A percentile compares a stretch with the other conserved stretches of the same genome.
Evolutionary conservation across 106 monocot species (phyloP).

Genomic region (Dendrobium chrysotoxum): DNA sequence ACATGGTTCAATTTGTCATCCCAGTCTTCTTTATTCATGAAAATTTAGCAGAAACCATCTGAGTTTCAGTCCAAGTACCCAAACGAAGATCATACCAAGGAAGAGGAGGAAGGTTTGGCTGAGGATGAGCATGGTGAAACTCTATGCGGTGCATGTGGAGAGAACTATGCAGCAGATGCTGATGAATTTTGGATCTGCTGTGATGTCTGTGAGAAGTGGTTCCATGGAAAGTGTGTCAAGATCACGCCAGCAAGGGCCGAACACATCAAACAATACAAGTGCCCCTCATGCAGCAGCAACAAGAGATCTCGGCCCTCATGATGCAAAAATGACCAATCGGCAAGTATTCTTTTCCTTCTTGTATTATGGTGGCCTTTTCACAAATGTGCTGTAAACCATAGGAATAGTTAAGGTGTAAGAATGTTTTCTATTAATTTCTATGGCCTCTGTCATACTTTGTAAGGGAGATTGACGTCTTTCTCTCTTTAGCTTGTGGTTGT

Average conservation of each 20-base stretch:
- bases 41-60: slow-evolving; percentile 1
- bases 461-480: too few relatives aligned
- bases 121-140: slow-evolving; percentile 4
- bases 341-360: background rate
- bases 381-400: too few relatives aligned
- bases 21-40: background rate
- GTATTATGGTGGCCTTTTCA: too few relatives aligned
- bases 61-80: slow-evolving; percentile 2
- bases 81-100: background rate
- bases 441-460: too few relatives aligned
- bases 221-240: slow-evolving; percentile 7
- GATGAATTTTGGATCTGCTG: slow-evolving; percentile 10
- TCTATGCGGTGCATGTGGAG: slow-evolving; percentile 3
- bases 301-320: slow-evolving; percentile 2
- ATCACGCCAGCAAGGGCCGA: slow-evolving; percentile 3
- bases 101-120: slow-evolving; percentile 1
- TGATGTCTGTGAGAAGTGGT: slow-evolving; percentile 4
- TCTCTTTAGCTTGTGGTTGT: too few relatives aligned
- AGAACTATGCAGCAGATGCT: slow-evolving; percentile 2
- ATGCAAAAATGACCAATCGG: background rate
- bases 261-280: slow-evolving; percentile 11
- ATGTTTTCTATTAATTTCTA: too few relatives aligned
- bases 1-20: background rate
- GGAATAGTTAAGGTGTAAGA: too few relatives aligned
- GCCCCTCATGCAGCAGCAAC: slow-evolving; percentile 9